Conservation (phyloP, 2,329 filamentous ascomycete species). For the Colletotrichum sp. region DNA sequence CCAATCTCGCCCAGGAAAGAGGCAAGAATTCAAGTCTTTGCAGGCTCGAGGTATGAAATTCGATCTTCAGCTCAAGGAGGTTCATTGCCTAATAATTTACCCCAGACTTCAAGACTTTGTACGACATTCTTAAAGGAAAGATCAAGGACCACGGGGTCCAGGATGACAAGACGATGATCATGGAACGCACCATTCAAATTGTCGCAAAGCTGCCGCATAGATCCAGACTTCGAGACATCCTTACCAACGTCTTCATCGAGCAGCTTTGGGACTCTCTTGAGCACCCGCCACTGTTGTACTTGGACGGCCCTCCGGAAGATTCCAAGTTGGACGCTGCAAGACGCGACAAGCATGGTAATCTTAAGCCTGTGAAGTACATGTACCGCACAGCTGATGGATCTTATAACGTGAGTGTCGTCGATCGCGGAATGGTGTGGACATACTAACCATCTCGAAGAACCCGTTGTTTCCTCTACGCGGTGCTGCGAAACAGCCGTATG, state of each 20-base stretch:
- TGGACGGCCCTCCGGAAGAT: constrained; percentile 47
- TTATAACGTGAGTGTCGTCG: constrained; percentile 56
- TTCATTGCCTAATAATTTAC: rapidly evolving
- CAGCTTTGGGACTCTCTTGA: constrained; percentile 75
- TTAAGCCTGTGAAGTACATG: constrained; percentile 46
- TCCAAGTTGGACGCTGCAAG: neutral
- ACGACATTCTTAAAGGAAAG: constrained; percentile 65
- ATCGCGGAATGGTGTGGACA: neutral
- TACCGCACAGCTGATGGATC: constrained; percentile 76
- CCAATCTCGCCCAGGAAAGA: constrained; percentile 55
- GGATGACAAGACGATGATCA: constrained; percentile 80
- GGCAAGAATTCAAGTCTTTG: constrained; percentile 63
- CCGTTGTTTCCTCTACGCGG: constrained; percentile 69
- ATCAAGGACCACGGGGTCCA: constrained; percentile 65
- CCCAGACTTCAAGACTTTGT: constrained; percentile 66
- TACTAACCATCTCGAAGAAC: constrained; percentile 48
- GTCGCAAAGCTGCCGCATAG: constrained; percentile 67
- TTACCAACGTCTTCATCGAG: constrained; percentile 72
- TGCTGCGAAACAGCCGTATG: constrained; percentile 71
- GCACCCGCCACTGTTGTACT: constrained; percentile 72
- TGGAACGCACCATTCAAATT: constrained; percentile 76
- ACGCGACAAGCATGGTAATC: neutral
- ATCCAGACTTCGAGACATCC: constrained; percentile 64
- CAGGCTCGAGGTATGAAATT: constrained; percentile 44
- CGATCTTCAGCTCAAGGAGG: constrained; percentile 13